A percentile compares a stretch with the other conserved stretches of the same genome.
Conservation (phyloP, 495 filamentous ascomycete species). For the Bathelium albidoporum region DNA sequence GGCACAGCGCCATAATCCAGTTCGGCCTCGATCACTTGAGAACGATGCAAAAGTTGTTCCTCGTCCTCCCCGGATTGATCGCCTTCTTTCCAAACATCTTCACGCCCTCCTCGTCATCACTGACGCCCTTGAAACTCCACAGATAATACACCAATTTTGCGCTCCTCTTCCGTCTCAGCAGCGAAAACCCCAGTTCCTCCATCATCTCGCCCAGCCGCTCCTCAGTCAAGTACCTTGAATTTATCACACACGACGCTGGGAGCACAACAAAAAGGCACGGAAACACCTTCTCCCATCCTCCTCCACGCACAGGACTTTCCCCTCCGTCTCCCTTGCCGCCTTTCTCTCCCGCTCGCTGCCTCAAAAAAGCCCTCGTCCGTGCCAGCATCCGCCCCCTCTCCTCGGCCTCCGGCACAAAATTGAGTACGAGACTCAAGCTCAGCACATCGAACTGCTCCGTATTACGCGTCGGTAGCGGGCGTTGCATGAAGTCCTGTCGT, state of each 20-base stretch:
- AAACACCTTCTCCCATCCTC: conserved; percentile 32
- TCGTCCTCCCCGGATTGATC: conserved; percentile 56
- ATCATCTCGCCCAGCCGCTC: conserved; percentile 62
- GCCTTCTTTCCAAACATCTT: conserved; percentile 56
- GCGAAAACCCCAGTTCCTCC: conserved; percentile 60
- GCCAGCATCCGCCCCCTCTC: conserved; percentile 79
- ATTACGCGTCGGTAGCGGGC: conserved; percentile 54
- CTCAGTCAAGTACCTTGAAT: conserved; percentile 84
- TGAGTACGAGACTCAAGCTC: conserved; percentile 88
- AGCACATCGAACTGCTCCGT: conserved; percentile 73
- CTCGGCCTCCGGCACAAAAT: conserved; percentile 74
- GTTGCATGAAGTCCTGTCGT: conserved; percentile 90
- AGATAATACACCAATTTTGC: conserved; percentile 83
- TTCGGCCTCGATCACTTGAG: conserved; percentile 22
- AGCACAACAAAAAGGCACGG: conserved; percentile 85
- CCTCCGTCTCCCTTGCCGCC: neutral
- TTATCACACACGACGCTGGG: conserved; percentile 76
- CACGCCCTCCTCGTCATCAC: conserved; percentile 26
- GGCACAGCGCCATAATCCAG: neutral
- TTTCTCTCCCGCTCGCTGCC: conserved; percentile 19
- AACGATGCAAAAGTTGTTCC: conserved; percentile 86
- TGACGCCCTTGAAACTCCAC: conserved; percentile 46
- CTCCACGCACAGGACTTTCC: neutral
- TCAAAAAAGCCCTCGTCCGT: conserved; percentile 59
- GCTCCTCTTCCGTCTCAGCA: conserved; percentile 56